A percentile compares a stretch with the other conserved stretches of the same genome.
Evolutionary conservation across 768 basidiomycete genomes (phyloP).

Genomic region (Lentinula aciculospora): DNA sequence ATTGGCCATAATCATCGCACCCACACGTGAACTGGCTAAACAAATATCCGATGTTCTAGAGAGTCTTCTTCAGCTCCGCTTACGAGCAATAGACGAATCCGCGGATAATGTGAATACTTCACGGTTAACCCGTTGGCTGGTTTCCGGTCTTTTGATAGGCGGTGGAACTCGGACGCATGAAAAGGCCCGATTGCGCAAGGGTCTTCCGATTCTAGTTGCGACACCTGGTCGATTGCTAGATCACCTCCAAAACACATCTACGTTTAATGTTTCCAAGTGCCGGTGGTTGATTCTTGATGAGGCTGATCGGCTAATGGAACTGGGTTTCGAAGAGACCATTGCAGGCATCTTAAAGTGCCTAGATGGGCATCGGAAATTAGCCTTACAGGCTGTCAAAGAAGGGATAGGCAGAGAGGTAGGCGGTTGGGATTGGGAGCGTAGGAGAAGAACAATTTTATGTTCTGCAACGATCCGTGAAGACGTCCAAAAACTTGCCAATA

Average conservation of each 20-base stretch:
- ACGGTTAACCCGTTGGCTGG: conserved; percentile 82
- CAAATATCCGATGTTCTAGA: conserved; percentile 97
- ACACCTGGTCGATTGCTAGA: conserved; percentile 95
- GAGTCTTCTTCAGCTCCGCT: conserved; percentile 67
- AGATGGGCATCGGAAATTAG: conserved; percentile 77
- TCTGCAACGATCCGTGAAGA: conserved; percentile 96
- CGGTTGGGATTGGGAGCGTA: conserved; percentile 79
- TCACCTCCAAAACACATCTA: conserved; percentile 92
- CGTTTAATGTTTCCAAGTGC: conserved; percentile 90
- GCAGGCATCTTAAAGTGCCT: conserved; percentile 82
- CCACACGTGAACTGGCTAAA: conserved; percentile 92
- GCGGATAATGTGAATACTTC: conserved; percentile 39
- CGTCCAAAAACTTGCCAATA: conserved; percentile 89
- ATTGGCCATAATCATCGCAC: conserved; percentile 89
- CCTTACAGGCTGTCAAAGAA: conserved; percentile 58
- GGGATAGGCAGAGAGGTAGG: conserved; percentile 68
- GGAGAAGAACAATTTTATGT: conserved; percentile 85
- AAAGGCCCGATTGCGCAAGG: conserved; percentile 92
- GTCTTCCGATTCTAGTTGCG: conserved; percentile 89
- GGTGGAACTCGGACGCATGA: conserved; percentile 94
- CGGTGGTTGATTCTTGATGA: conserved; percentile 97
- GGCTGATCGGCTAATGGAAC: conserved; percentile 95
- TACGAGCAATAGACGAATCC: conserved; percentile 51
- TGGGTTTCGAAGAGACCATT: conserved; percentile 96
- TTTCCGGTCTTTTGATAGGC: conserved; percentile 88